Percentiles rank a stretch among this genome's conserved stretches.
phyloP scores from a whole-genome alignment of 495 filamentous ascomycete genomes.

The Cercophora samala region DNA sequence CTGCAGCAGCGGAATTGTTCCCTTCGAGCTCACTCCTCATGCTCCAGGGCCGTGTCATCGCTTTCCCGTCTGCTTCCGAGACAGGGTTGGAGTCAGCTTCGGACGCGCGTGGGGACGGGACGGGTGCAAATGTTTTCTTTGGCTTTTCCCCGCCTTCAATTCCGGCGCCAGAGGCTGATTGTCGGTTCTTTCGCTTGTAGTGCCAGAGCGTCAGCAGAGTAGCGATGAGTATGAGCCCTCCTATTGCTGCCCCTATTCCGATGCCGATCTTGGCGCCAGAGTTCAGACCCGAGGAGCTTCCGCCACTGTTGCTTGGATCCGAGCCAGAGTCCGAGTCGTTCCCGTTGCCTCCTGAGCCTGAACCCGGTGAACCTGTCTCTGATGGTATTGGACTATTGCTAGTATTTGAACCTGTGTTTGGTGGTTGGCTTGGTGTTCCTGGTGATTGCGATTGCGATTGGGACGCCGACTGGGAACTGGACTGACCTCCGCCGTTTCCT shows the following conservation, averaged over 20 bases:
- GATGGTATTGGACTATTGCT: not conserved
- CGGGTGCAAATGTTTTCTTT: not conserved
- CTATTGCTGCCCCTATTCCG: slow-evolving; percentile 20
- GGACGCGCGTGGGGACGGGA: slow-evolving; percentile 12
- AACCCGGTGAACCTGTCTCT: not conserved
- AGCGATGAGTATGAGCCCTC: slow-evolving; percentile 18
- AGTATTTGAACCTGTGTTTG: not conserved
- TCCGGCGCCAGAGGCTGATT: not conserved
- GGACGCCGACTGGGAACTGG: not conserved
- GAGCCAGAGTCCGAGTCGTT: not conserved
- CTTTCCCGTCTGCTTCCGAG: slow-evolving; percentile 23
- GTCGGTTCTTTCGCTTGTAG: slow-evolving; percentile 10
- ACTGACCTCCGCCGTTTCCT: not conserved
- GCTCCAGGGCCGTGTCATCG: slow-evolving; percentile 22
- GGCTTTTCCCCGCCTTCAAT: slow-evolving; percentile 4
- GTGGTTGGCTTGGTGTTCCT: not conserved
- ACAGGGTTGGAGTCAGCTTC: slow-evolving; percentile 19
- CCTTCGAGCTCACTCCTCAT: slow-evolving; percentile 29
- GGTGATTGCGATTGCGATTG: not conserved
- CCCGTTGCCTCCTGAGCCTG: not conserved
- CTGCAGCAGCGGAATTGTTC: not conserved
- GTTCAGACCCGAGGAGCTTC: slow-evolving; percentile 12
- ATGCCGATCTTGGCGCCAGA: slow-evolving; percentile 25
- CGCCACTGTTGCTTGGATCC: not conserved
- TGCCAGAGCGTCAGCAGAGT: slow-evolving; percentile 12